These are phyloP conservation scores for Aspergillus quadricinctus DNA, from an alignment of 2,329 filamentous ascomycete species.

Conservation along the genomic window DNA sequence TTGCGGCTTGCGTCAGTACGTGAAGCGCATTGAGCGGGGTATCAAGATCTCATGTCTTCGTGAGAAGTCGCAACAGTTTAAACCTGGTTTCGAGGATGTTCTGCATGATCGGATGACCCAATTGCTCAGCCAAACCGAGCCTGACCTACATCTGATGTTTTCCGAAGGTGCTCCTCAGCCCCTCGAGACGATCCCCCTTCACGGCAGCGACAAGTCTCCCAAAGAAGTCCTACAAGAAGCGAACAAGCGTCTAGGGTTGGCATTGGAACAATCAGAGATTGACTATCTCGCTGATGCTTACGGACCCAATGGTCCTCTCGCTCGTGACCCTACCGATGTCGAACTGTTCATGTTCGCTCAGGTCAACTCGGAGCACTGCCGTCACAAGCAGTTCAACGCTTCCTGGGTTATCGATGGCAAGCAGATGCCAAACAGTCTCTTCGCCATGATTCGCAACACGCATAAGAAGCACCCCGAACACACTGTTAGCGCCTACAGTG, in stretches of 20 bases:
- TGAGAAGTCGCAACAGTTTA: slow-evolving; percentile 54
- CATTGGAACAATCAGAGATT: slow-evolving; percentile 83
- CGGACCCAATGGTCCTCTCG: slow-evolving; percentile 56
- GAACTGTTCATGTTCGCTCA: slow-evolving; percentile 99
- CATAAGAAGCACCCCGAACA: slow-evolving; percentile 71
- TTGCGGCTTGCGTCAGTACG: slow-evolving; percentile 70
- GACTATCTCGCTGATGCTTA: slow-evolving; percentile 89
- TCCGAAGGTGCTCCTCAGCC: slow-evolving; percentile 61
- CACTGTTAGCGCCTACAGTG: slow-evolving; percentile 94
- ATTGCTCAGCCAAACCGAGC: slow-evolving; percentile 62
- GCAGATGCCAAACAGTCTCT: slow-evolving; percentile 73
- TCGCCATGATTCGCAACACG: slow-evolving; percentile 95
- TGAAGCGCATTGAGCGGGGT: slow-evolving; percentile 80
- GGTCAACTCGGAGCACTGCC: slow-evolving; percentile 94
- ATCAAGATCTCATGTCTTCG: slow-evolving; percentile 65
- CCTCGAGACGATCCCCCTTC: slow-evolving; percentile 72
- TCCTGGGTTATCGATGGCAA: slow-evolving; percentile 91
- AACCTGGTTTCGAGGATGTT: slow-evolving; percentile 57
- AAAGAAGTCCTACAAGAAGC: slow-evolving; percentile 72
- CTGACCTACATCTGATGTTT: slow-evolving; percentile 73
- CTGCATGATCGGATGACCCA: slow-evolving; percentile 97
- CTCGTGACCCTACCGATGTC: slow-evolving; percentile 72
- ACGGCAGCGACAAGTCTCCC: slow-evolving; percentile 60
- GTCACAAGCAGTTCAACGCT: slow-evolving; percentile 92
- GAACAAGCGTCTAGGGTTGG: slow-evolving; percentile 78